Evolutionary conservation across 345 rosid species (phyloP).

Genomic region (Ceriops zippeliana): DNA sequence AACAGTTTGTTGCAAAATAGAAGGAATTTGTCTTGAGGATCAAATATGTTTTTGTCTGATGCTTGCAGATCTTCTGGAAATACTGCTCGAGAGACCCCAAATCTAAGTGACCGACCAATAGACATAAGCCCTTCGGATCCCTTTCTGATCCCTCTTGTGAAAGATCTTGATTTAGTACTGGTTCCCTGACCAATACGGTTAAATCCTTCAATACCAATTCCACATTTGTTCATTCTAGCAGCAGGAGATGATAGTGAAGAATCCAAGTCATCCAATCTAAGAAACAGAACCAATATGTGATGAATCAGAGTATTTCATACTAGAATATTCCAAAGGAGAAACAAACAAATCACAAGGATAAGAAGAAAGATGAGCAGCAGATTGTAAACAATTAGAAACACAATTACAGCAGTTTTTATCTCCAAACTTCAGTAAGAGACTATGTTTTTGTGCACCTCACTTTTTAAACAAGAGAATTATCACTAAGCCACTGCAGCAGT

Average conservation of each 20-base stretch:
- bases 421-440: too few relatives aligned
- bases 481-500: background rate
- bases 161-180: constrained; percentile 60
- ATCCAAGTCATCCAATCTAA: constrained; percentile 93
- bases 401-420: background rate
- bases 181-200: constrained; percentile 37
- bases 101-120: constrained; percentile 79
- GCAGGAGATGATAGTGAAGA: constrained; percentile 69
- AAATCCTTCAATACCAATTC: constrained; percentile 66
- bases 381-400: too few relatives aligned
- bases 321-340: background rate
- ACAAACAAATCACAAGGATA: background rate
- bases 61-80: constrained; percentile 93
- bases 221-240: constrained; percentile 54
- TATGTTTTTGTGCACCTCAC: too few relatives aligned
- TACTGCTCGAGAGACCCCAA: constrained; percentile 88
- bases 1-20: constrained; percentile 73
- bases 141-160: constrained; percentile 66
- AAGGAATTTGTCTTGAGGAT: constrained; percentile 92
- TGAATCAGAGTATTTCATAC: constrained; percentile 1
- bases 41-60: constrained; percentile 79
- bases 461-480: background rate
- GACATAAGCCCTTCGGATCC: constrained; percentile 94
- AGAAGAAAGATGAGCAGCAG: constrained; percentile 1
- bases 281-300: constrained; percentile 12